Conservation (phyloP, 805 yeast species). For the Starmerella sp. region DNA sequence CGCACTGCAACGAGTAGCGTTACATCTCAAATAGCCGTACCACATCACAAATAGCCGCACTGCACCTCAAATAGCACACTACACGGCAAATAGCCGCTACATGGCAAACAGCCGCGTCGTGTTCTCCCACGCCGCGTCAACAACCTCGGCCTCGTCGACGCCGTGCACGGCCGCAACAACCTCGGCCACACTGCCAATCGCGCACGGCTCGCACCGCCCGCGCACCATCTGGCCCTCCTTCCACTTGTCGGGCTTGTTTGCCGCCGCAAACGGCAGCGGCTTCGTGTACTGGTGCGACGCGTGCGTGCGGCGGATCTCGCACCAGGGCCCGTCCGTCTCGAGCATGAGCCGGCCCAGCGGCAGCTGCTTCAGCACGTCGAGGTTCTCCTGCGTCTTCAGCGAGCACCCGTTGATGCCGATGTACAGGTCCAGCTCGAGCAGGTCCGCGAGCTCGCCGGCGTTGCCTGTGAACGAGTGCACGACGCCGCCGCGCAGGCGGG, state of each 20-base stretch:
- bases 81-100: background rate
- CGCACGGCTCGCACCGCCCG: conserved; percentile 87
- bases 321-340: conserved; percentile 98
- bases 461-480: conserved; percentile 95
- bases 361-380: conserved; percentile 51
- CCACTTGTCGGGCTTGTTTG: conserved; percentile 55
- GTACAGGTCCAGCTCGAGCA: conserved; percentile 50
- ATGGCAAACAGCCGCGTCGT: conserved; percentile 37
- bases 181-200: conserved; percentile 67
- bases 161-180: conserved; percentile 45
- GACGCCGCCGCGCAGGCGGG: conserved; percentile 43
- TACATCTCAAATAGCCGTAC: no score
- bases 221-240: conserved; percentile 43
- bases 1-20: no score
- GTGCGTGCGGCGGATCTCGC: conserved; percentile 79
- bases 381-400: conserved; percentile 61
- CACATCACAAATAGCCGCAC: background rate
- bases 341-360: conserved; percentile 64
- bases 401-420: conserved; percentile 93
- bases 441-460: conserved; percentile 43
- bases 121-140: conserved; percentile 43
- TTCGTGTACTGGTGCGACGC: conserved; percentile 46
- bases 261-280: conserved; percentile 43
- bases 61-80: background rate
- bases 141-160: conserved; percentile 35